Percentiles rank a stretch among this genome's conserved stretches.
These are phyloP conservation scores for Globisporangium echinulatum DNA, from an alignment of 352 stramenopile species.

Conservation along the genomic window DNA sequence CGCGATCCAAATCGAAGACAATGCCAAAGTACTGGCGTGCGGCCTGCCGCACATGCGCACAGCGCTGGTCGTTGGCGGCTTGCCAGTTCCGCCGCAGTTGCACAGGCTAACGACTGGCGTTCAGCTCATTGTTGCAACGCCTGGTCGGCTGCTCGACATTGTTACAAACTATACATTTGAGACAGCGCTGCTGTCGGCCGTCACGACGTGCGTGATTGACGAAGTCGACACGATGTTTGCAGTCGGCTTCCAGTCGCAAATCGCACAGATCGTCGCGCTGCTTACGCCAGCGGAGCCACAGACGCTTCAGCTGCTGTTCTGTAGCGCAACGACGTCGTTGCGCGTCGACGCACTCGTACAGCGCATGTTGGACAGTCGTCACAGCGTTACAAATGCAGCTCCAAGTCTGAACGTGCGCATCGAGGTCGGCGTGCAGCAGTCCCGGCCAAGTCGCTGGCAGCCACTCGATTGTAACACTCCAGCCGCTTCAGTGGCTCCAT, in stretches of 20 bases:
- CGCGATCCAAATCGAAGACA: constrained; percentile 63
- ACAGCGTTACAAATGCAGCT: too few relatives aligned
- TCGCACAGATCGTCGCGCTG: constrained; percentile 38
- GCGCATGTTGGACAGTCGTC: constrained; percentile 14
- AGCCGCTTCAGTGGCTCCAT: too few relatives aligned
- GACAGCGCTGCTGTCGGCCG: constrained; percentile 16
- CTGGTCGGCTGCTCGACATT: constrained; percentile 55
- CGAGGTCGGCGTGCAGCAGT: constrained; percentile 15
- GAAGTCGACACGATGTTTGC: constrained; percentile 76
- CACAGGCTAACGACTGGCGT: constrained; percentile 52
- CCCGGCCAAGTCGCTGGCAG: not conserved
- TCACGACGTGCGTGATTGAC: constrained; percentile 57
- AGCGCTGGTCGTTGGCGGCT: constrained; percentile 52
- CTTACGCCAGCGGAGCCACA: constrained; percentile 6
- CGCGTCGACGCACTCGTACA: constrained; percentile 34
- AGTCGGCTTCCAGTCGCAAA: constrained; percentile 42
- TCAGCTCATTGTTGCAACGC: constrained; percentile 61
- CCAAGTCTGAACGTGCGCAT: constrained; percentile 14
- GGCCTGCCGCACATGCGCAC: constrained; percentile 62
- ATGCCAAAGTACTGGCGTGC: constrained; percentile 47
- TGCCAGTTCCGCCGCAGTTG: constrained; percentile 59
- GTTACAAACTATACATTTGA: constrained; percentile 9
- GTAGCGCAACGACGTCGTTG: constrained; percentile 48
- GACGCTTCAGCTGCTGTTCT: constrained; percentile 45
- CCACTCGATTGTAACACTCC: too few relatives aligned